Percentiles rank a stretch among this genome's conserved stretches.
phyloP scores from a whole-genome alignment of 805 yeast species.

The Pichia kluyveri region DNA sequence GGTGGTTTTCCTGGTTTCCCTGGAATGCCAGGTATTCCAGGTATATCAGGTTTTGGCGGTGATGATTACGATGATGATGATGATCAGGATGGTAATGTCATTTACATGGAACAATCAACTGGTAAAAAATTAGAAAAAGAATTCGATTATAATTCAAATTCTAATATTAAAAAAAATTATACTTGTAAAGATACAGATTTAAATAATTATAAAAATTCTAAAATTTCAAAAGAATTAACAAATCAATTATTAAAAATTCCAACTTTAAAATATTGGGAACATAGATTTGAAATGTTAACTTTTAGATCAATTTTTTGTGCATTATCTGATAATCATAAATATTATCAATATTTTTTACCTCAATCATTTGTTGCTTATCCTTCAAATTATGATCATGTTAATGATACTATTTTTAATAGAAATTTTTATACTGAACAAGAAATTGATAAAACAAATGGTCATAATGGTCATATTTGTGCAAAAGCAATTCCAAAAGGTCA shows the following conservation, averaged over 20 bases:
- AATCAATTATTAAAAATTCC: conserved; percentile 8
- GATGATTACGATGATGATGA: too few species aligned
- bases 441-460: conserved; percentile 24
- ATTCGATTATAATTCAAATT: neutral
- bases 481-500: conserved; percentile 51
- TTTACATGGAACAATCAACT: neutral
- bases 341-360: conserved; percentile 5
- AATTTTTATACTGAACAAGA: conserved; percentile 16
- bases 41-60: too few species aligned
- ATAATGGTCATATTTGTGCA: conserved; percentile 62
- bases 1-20: too few species aligned
- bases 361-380: conserved; percentile 15
- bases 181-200: neutral
- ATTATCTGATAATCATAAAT: conserved; percentile 7
- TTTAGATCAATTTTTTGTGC: conserved; percentile 12
- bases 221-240: conserved; percentile 3
- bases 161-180: neutral
- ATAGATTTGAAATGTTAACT: conserved; percentile 2
- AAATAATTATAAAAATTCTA: conserved; percentile 5
- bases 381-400: conserved; percentile 16
- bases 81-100: too few species aligned
- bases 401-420: conserved; percentile 13
- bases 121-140: neutral
- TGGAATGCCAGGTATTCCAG: too few species aligned
- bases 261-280: conserved; percentile 1